These are phyloP conservation scores for Ophiocordyceps camponoti-floridani DNA, from an alignment of 2,329 filamentous ascomycete species.

Conservation along the genomic window DNA sequence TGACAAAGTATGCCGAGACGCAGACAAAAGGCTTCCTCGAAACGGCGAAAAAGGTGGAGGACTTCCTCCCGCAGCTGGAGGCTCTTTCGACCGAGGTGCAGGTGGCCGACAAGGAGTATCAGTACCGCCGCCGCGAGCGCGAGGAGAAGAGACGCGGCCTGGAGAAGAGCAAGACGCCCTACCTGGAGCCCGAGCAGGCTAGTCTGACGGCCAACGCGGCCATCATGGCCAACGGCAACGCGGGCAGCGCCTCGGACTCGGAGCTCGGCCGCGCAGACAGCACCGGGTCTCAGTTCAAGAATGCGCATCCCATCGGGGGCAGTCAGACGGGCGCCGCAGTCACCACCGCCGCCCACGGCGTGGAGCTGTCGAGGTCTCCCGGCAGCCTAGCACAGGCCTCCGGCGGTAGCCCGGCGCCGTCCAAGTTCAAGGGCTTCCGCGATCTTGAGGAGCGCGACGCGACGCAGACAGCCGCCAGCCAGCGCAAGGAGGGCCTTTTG, in stretches of 20 bases:
- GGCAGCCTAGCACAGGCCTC: slow-evolving; percentile 29
- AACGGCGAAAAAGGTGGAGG: slow-evolving; percentile 75
- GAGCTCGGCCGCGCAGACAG: slow-evolving; percentile 60
- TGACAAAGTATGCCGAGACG: slow-evolving; percentile 84
- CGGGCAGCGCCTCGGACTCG: slow-evolving; percentile 38
- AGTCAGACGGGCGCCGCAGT: slow-evolving; percentile 6
- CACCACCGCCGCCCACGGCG: slow-evolving; percentile 10
- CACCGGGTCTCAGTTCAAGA: slow-evolving; percentile 48
- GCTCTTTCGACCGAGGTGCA: slow-evolving; percentile 78
- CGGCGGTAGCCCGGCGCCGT: slow-evolving; percentile 30
- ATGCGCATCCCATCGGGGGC: slow-evolving; percentile 26
- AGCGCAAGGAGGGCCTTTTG: slow-evolving; percentile 81
- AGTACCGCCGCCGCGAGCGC: slow-evolving; percentile 83
- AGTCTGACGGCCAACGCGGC: slow-evolving; percentile 19
- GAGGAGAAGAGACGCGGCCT: slow-evolving; percentile 84
- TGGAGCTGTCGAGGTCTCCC: slow-evolving; percentile 37
- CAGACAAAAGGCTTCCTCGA: slow-evolving; percentile 71
- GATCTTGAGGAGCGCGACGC: slow-evolving; percentile 75
- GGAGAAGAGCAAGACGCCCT: slow-evolving; percentile 69
- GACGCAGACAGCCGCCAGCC: slow-evolving; percentile 30
- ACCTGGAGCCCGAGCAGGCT: slow-evolving; percentile 49
- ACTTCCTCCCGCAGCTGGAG: slow-evolving; percentile 73
- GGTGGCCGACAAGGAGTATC: slow-evolving; percentile 89
- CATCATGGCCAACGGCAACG: slow-evolving; percentile 23
- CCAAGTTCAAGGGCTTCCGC: slow-evolving; percentile 76